Conservation (phyloP, 352 stramenopile genomes). For the Phytopythium helicoides region DNA sequence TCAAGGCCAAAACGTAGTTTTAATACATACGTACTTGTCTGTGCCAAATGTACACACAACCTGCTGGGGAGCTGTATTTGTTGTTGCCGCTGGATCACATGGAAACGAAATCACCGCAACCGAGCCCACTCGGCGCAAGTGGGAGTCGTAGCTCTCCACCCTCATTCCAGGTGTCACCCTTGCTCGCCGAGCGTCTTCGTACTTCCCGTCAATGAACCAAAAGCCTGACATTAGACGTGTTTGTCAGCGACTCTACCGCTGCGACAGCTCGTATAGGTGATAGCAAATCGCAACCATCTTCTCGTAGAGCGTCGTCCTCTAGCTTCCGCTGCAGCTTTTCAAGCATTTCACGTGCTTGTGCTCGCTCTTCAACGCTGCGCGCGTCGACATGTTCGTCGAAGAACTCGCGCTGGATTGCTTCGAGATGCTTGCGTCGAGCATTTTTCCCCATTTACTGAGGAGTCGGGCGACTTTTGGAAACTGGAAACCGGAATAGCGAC, state of each 20-base stretch:
- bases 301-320: slow-evolving; percentile 52
- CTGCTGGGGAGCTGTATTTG: not conserved
- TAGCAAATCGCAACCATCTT: slow-evolving; percentile 35
- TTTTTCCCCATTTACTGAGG: slow-evolving; percentile 41
- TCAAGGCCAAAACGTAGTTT: too few species aligned
- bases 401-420: slow-evolving; percentile 41
- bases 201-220: slow-evolving; percentile 51
- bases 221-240: slow-evolving; percentile 27
- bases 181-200: slow-evolving; percentile 28
- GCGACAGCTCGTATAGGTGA: not conserved
- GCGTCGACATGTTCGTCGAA: slow-evolving; percentile 43
- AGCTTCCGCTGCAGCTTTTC: slow-evolving; percentile 57
- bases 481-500: slow-evolving; percentile 2
- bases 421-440: slow-evolving; percentile 35
- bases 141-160: slow-evolving; percentile 31
- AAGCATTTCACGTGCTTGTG: slow-evolving; percentile 44
- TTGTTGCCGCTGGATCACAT: not conserved
- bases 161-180: slow-evolving; percentile 61
- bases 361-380: slow-evolving; percentile 31
- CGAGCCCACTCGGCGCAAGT: slow-evolving; percentile 25
- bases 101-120: slow-evolving; percentile 8
- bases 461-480: too few species aligned
- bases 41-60: slow-evolving; percentile 48
- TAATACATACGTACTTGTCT: slow-evolving; percentile 26
- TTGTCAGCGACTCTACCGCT: not conserved